These are phyloP conservation scores for Vitis cinerea DNA, from an alignment of 164 flowering plant genomes.

Conservation along the genomic window DNA sequence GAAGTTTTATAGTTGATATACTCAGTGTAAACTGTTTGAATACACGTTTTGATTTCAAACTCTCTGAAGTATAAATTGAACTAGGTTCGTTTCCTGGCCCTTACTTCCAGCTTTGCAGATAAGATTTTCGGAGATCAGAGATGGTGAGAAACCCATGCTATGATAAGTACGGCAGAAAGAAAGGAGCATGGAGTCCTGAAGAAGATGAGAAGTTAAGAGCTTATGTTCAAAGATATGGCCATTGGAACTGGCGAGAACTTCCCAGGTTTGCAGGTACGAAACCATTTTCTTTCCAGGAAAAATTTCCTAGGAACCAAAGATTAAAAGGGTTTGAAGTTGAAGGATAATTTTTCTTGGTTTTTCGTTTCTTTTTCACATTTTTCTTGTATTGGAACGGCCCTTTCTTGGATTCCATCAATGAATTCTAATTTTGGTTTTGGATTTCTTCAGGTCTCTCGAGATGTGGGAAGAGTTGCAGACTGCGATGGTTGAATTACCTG, in stretches of 20 bases:
- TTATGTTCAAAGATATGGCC: conserved; percentile 27
- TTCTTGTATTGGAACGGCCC: too few relatives aligned
- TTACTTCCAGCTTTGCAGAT: too few relatives aligned
- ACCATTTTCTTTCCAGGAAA: too few relatives aligned
- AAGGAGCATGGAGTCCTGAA: conserved; percentile 45
- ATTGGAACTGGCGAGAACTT: conserved; percentile 34
- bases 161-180: conserved; percentile 29
- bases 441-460: conserved; percentile 17
- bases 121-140: not conserved
- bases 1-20: too few relatives aligned
- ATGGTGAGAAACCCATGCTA: conserved; percentile 27
- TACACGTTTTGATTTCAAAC: too few relatives aligned
- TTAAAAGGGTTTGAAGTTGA: too few relatives aligned
- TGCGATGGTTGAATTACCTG: conserved; percentile 27
- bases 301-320: too few relatives aligned
- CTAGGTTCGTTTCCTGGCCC: too few relatives aligned
- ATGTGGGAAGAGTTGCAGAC: conserved; percentile 30
- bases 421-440: not conserved
- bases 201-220: conserved; percentile 31
- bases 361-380: too few relatives aligned
- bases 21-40: too few relatives aligned
- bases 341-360: too few relatives aligned
- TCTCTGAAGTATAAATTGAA: not conserved
- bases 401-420: not conserved
- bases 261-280: conserved; percentile 31